Evolutionary conservation across 805 yeast species (phyloP), one percentile per base, ranked within the genome.

Genomic region (Monosporozyma aquatica): DNA sequence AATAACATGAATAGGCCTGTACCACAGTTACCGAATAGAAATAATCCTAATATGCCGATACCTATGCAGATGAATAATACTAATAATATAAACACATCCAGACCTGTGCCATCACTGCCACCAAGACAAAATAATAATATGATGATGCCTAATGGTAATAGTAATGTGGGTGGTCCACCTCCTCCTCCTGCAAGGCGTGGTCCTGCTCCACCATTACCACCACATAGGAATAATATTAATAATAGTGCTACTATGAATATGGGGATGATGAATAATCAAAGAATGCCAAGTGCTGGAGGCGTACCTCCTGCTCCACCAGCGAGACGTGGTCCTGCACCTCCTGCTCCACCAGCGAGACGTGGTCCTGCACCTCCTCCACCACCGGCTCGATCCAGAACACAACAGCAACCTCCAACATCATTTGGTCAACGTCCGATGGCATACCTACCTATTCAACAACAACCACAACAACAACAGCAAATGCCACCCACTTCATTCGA

Each of bases 151-250:
- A 40, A 43, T 41, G 17, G 38, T 28, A 32, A 32, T 32, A 32
- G 18, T 20, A 32, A 11, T 18, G 32, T 11, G 13, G n/a, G 17
- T 18, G 29, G 29, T 25, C 50, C 53, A 15, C 52, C 51, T 5
- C 54, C 59, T 17, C 62, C 62, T 13, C 62, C 62, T 2, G 51
- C 61, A 34, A 55, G 59, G 32, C 51, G 61, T 18, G 58, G 61
- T 5, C 56, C 61, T 7, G 59, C 57, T 9, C 64, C 63, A 18
- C 56, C 59, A n/a, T 54, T 55, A 5, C 58, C 54, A 9, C 59
- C 58, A 35, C 49, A 45, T 37, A 41, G 50, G 44, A 26, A 36
- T 28, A 14, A 25, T 30, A 18, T 18, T 20, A 34, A n/a, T n/a
- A n/a, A n/a, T n/a, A n/a, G n/a, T 17, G 9, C 13, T 30, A 26